These are phyloP conservation scores for Babesia bovis DNA, from an alignment of 169 alveolate genomes.

Conservation along the genomic window DNA sequence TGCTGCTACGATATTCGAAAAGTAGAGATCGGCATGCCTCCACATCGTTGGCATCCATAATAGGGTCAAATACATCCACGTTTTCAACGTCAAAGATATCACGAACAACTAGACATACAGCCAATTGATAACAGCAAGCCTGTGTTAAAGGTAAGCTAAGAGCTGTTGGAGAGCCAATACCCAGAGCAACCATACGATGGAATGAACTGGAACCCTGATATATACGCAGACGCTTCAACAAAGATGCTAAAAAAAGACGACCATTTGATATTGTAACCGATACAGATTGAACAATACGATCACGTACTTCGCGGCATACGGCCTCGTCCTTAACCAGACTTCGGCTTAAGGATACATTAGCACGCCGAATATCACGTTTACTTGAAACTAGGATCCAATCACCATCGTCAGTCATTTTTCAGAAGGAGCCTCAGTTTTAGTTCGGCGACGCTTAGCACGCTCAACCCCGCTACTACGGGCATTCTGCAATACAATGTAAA, in stretches of 20 bases:
- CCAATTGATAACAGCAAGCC: slow-evolving; percentile 44
- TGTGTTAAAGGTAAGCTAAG: slow-evolving; percentile 31
- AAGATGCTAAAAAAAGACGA: slow-evolving; percentile 3
- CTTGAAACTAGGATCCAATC: slow-evolving; percentile 8
- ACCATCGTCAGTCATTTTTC: slow-evolving; percentile 12
- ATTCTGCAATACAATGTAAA: neutral
- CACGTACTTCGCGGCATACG: slow-evolving; percentile 8
- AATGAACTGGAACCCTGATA: neutral
- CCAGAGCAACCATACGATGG: slow-evolving; percentile 53
- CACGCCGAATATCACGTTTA: neutral
- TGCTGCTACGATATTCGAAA: neutral
- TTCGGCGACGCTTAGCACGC: slow-evolving; percentile 33
- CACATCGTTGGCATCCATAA: slow-evolving; percentile 51
- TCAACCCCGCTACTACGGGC: slow-evolving; percentile 4
- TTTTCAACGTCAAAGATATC: neutral
- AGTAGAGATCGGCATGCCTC: slow-evolving; percentile 41
- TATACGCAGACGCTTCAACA: neutral
- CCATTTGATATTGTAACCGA: neutral
- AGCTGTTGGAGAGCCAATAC: slow-evolving; percentile 58
- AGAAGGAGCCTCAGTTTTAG: slow-evolving; percentile 5
- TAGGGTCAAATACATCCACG: slow-evolving; percentile 63
- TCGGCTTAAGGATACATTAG: neutral
- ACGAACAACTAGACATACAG: slow-evolving; percentile 27
- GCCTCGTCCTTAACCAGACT: slow-evolving; percentile 6
- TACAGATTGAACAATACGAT: neutral